Evolutionary conservation across 2,329 filamentous ascomycete species (phyloP).

Genomic region (Pseudocercospora macadamiae): DNA sequence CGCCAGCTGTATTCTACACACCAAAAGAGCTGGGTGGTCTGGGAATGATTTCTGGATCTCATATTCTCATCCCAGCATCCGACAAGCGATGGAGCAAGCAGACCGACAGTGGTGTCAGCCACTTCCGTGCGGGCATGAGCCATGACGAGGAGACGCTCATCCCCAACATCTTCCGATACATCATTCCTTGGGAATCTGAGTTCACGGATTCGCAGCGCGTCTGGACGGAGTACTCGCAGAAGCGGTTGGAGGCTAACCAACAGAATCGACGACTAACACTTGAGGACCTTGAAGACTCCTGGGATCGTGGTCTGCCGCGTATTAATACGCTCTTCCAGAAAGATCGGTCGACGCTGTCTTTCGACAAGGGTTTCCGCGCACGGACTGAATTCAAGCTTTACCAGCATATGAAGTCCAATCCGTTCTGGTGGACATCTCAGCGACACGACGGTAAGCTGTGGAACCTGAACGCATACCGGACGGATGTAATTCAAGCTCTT

Average conservation of each 20-base stretch:
- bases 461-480: conserved; percentile 84
- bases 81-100: conserved; percentile 99
- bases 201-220: conserved; percentile 99
- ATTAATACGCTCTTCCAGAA: conserved; percentile 99
- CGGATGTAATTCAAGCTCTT: conserved; percentile 93
- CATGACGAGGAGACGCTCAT: conserved; percentile 98
- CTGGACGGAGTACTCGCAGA: conserved; percentile 99
- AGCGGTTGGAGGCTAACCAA: conserved; percentile 93
- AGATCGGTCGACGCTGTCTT: conserved; percentile 92
- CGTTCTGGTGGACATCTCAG: conserved; percentile 99
- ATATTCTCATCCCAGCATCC: conserved; percentile 94
- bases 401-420: conserved; percentile 98
- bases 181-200: conserved; percentile 98
- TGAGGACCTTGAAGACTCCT: conserved; percentile 96
- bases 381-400: conserved; percentile 98
- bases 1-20: conserved; percentile 97
- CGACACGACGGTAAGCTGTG: conserved; percentile 96
- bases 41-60: conserved; percentile 98
- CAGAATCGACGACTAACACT: conserved; percentile 93
- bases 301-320: conserved; percentile 94
- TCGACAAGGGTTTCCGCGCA: conserved; percentile 97
- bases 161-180: conserved; percentile 98
- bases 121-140: conserved; percentile 96
- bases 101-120: conserved; percentile 94
- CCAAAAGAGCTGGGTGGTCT: conserved; percentile 96